Conservation (phyloP, 139 green algal species). For the Closterium sp. region DNA sequence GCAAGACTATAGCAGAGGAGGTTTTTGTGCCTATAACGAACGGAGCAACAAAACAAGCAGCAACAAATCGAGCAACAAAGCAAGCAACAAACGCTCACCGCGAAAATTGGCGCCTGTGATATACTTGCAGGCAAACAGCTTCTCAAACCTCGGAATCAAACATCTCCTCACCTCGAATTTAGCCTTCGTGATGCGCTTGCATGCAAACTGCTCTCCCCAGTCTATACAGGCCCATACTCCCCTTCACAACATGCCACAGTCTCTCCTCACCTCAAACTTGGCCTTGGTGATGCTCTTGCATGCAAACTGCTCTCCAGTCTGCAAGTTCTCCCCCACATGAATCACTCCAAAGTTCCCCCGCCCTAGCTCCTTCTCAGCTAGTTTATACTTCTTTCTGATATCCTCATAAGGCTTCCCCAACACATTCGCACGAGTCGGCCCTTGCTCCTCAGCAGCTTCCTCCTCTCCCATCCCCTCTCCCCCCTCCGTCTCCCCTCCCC, state of each 20-base stretch:
- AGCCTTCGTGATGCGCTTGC: not conserved
- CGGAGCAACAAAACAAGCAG: not conserved
- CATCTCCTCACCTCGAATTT: not conserved
- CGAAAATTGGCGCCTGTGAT: no score
- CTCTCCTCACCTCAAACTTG: no score
- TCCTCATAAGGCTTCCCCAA: not conserved
- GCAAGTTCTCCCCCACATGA: not conserved
- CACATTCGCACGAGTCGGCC: not conserved
- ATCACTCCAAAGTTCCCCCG: not conserved
- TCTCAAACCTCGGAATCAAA: no score
- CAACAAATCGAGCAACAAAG: not conserved
- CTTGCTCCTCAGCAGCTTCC: not conserved
- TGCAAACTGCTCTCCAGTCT: not conserved
- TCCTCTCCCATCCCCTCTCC: not conserved
- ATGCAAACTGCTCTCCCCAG: not conserved
- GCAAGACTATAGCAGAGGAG: no score
- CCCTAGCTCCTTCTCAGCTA: slow-evolving; percentile 5
- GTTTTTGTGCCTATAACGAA: not conserved
- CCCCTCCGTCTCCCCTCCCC: not conserved
- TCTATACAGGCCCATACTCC: no score
- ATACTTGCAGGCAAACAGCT: no score
- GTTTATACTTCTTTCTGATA: not conserved
- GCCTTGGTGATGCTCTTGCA: slow-evolving; percentile 6
- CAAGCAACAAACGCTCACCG: not conserved
- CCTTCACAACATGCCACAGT: no score